Conservation (phyloP, 805 yeast species). For the Pichia insulana region DNA sequence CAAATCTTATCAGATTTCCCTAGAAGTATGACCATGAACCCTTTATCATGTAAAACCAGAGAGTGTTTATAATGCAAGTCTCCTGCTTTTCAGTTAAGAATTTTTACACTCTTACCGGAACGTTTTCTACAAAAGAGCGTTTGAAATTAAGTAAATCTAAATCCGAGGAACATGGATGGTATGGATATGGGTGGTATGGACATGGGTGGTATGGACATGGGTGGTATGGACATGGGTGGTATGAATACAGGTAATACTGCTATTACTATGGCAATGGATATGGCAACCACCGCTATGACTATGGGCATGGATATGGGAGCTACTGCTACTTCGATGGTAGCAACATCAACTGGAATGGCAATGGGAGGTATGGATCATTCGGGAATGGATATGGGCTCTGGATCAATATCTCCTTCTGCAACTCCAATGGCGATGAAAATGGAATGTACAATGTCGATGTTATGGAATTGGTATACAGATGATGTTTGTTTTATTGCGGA, state of each 20-base stretch:
- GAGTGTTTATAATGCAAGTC: too few species aligned
- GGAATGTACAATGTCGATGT: slow-evolving; percentile 16
- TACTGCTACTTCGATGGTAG: background rate
- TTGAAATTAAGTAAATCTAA: too few species aligned
- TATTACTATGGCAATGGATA: slow-evolving; percentile 7
- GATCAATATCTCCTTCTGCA: background rate
- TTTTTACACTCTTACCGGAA: too few species aligned
- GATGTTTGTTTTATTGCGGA: slow-evolving; percentile 13
- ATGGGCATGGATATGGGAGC: slow-evolving; percentile 4
- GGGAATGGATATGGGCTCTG: background rate
- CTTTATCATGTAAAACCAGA: too few species aligned
- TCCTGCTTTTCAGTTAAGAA: too few species aligned
- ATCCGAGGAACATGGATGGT: background rate
- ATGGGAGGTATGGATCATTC: slow-evolving; percentile 4
- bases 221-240: slow-evolving; percentile 4
- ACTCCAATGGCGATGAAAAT: slow-evolving; percentile 1
- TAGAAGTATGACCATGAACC: too few species aligned
- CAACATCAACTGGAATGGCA: too few species aligned
- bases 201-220: background rate
- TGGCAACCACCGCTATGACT: background rate
- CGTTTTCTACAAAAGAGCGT: too few species aligned
- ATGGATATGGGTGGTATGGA: too few species aligned
- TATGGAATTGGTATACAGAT: slow-evolving; percentile 16
- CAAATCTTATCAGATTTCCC: too few species aligned
- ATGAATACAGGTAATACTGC: background rate